Percentiles rank a stretch among this genome's conserved stretches.
Conservation (phyloP, 2,329 filamentous ascomycete species). For the Fusarium anthophilum region DNA sequence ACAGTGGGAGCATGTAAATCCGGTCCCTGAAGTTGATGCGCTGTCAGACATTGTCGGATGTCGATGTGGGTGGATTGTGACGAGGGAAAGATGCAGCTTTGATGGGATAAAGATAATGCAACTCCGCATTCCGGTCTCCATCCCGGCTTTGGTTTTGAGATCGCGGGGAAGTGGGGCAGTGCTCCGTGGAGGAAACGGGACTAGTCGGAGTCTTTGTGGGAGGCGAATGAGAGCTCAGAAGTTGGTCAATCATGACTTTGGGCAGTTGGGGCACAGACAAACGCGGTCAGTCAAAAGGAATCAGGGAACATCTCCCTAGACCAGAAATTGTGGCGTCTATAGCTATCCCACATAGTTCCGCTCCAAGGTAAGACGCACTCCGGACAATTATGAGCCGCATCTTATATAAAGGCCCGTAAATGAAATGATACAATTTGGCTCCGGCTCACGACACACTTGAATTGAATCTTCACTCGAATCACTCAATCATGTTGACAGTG, state of each 20-base stretch:
- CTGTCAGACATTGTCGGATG: background rate
- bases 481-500: background rate
- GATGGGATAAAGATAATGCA: background rate
- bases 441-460: too few relatives aligned
- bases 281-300: fast-evolving
- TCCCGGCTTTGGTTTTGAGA: background rate
- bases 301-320: background rate
- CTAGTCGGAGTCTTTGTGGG: constrained; percentile 4
- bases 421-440: background rate
- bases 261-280: background rate
- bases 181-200: background rate
- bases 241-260: background rate
- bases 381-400: fast-evolving
- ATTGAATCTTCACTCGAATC: too few relatives aligned
- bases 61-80: background rate
- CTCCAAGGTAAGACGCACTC: background rate
- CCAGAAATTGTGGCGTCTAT: background rate
- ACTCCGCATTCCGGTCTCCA: background rate
- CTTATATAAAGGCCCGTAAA: background rate
- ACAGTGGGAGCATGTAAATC: background rate
- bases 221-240: background rate
- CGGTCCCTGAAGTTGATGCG: background rate
- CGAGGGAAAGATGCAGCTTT: background rate
- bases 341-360: background rate
- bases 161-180: constrained; percentile 1